Evolutionary conservation across 805 yeast species (phyloP).

Genomic region (Tetrapisispora fleetii): DNA sequence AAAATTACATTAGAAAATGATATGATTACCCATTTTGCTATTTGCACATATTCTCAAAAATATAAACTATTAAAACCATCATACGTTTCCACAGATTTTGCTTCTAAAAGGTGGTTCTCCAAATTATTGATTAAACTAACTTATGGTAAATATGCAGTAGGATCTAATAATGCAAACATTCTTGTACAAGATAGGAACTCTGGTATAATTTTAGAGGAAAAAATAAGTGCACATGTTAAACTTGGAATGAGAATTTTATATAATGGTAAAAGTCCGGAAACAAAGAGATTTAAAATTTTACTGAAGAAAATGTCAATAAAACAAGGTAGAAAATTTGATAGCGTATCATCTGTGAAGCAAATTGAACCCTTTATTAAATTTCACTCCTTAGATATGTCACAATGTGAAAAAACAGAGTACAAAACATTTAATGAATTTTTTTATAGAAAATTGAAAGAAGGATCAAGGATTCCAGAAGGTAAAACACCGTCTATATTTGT

Average conservation of each 20-base stretch:
- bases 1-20: slow-evolving; percentile 38
- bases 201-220: slow-evolving; percentile 86
- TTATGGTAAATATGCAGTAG: slow-evolving; percentile 78
- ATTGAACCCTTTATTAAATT: slow-evolving; percentile 73
- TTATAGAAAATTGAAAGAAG: slow-evolving; percentile 64
- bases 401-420: slow-evolving; percentile 51
- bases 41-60: slow-evolving; percentile 69
- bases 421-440: slow-evolving; percentile 82
- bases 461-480: slow-evolving; percentile 62
- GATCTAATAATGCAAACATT: slow-evolving; percentile 87
- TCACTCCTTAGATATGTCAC: slow-evolving; percentile 67
- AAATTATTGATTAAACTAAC: slow-evolving; percentile 74
- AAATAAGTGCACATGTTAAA: slow-evolving; percentile 81
- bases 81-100: slow-evolving; percentile 71
- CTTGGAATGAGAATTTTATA: slow-evolving; percentile 79
- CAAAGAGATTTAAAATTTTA: slow-evolving; percentile 48
- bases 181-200: slow-evolving; percentile 86
- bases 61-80: slow-evolving; percentile 52
- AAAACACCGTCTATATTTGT: slow-evolving; percentile 40
- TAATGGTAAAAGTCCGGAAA: slow-evolving; percentile 56
- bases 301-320: slow-evolving; percentile 58
- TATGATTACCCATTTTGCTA: slow-evolving; percentile 76
- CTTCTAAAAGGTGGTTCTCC: slow-evolving; percentile 82
- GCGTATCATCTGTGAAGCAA: slow-evolving; percentile 50
- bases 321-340: slow-evolving; percentile 80